These are phyloP conservation scores for Pestalotiopsis sp. DNA, from an alignment of 2,329 filamentous ascomycete species.

Conservation along the genomic window DNA sequence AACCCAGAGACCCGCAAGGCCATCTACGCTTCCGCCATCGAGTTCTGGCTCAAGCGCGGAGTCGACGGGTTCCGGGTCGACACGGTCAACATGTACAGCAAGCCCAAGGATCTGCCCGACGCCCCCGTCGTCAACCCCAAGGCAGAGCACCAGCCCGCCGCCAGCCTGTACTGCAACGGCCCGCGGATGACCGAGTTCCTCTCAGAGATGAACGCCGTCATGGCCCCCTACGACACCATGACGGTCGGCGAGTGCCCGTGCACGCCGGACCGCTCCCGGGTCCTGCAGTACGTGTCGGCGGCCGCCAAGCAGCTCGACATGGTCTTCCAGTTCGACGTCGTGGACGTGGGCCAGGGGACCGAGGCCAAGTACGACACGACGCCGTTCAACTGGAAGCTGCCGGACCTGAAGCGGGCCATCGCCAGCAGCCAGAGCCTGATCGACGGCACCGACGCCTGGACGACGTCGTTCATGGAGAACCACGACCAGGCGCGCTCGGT, in stretches of 20 bases:
- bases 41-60: constrained; percentile 74
- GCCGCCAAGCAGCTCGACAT: constrained; percentile 50
- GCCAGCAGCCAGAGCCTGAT: constrained; percentile 4
- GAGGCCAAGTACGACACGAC: constrained; percentile 34
- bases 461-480: constrained; percentile 64
- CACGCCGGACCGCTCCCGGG: constrained; percentile 45
- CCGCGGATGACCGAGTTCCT: constrained; percentile 57
- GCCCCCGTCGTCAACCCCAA: constrained; percentile 40
- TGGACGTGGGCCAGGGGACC: constrained; percentile 44
- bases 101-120: constrained; percentile 59
- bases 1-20: constrained; percentile 65
- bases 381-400: constrained; percentile 8
- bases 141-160: constrained; percentile 36
- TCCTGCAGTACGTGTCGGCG: constrained; percentile 49
- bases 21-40: constrained; percentile 68
- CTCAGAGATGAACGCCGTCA: constrained; percentile 47
- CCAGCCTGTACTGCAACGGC: constrained; percentile 52
- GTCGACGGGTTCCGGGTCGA: constrained; percentile 69
- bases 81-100: constrained; percentile 70
- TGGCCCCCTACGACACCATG: constrained; percentile 52
- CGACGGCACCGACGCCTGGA: constrained; percentile 45
- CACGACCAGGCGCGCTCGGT: constrained; percentile 63
- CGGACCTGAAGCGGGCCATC: constrained; percentile 11
- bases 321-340: constrained; percentile 50
- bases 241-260: constrained; percentile 57